Evolutionary conservation across 371 early-diverging fungal genomes (phyloP).

Genomic region (Basidiobolus heterosporus): DNA sequence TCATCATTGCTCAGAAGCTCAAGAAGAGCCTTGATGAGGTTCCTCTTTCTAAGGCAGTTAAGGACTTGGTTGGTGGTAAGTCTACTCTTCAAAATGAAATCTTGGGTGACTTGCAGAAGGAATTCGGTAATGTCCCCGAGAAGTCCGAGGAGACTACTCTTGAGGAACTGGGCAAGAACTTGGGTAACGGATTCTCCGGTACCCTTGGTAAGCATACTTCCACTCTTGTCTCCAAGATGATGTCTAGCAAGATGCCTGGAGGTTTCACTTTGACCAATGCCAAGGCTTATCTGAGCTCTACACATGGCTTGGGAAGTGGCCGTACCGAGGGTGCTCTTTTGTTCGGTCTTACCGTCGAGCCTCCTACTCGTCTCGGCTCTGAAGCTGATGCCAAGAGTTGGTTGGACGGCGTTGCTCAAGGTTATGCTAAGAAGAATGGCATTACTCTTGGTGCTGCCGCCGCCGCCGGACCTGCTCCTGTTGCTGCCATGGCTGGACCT

Average conservation of each 20-base stretch:
- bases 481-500: conserved; percentile 23
- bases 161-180: conserved; percentile 56
- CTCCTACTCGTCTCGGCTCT: conserved; percentile 53
- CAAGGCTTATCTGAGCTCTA: conserved; percentile 45
- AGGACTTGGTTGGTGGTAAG: conserved; percentile 89
- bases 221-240: conserved; percentile 62
- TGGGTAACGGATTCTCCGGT: conserved; percentile 44
- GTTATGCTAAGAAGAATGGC: conserved; percentile 18
- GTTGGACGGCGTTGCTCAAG: conserved; percentile 62
- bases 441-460: conserved; percentile 9
- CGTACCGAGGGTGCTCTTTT: conserved; percentile 70
- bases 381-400: conserved; percentile 81
- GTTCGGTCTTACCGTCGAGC: conserved; percentile 74
- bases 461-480: conserved; percentile 20
- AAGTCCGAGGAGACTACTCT: conserved; percentile 84
- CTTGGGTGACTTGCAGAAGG: conserved; percentile 85
- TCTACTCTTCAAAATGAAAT: conserved; percentile 93
- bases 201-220: conserved; percentile 72
- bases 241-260: conserved; percentile 85
- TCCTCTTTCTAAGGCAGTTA: conserved; percentile 62
- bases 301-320: conserved; percentile 74
- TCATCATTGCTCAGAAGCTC: conserved; percentile 80
- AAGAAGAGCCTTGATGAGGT: conserved; percentile 69
- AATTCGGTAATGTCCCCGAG: conserved; percentile 74
- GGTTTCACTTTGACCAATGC: conserved; percentile 71